Evolutionary conservation across 306 rosid genomes (phyloP), one percentile per base, ranked within the genome.

Genomic region (Pachyrhizus erosus): DNA sequence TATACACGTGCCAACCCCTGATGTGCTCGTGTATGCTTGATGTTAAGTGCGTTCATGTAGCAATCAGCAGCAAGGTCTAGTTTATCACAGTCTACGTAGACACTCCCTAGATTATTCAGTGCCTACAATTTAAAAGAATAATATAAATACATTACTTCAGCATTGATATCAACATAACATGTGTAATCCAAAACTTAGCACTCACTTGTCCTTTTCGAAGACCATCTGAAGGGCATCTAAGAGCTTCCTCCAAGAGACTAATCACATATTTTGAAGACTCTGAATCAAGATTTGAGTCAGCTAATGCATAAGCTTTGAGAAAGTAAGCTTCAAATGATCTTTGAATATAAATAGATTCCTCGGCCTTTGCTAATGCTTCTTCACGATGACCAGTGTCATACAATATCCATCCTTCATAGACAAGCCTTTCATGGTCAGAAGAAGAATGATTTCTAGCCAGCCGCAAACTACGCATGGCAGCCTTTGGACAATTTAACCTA

Each of bases 241-340:
- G 94, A 55, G 98, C 97, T 86, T 94, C 96, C 87, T 92, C 92
- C 81, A 94, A 75, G 83, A 92, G 94, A 76, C 86, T 83, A 84
- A 92, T 91, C 75, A 92, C 98, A 77, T 85, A 82, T 27, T 70
- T 71, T 34, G 94, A 89, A 75, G 97, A 92, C 73, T 91, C 91
- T 1, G 86, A 64, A 84, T 94, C 93, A 78, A 92, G 92, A 86
- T 79, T 89, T 26, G 97, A 75, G 87, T 94, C 98, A 5, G 98
- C 94, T 74, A 94, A 84, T 37, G 88, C 97, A 72, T 92, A 94
- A 61, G 96, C 98, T 86, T 94, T 94, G 26, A 94, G 96, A 87
- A 94, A 94, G 89, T 87, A 94, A 49, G 98, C 97, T 87, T 94
- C 98, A 81, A 94, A 94, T 80, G 98, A 94, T 86, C 98, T 91